A percentile compares a stretch with the other conserved stretches of the same genome.
phyloP scores from a whole-genome alignment of 139 green algal genomes.

The Chlamydomonas sp. region DNA sequence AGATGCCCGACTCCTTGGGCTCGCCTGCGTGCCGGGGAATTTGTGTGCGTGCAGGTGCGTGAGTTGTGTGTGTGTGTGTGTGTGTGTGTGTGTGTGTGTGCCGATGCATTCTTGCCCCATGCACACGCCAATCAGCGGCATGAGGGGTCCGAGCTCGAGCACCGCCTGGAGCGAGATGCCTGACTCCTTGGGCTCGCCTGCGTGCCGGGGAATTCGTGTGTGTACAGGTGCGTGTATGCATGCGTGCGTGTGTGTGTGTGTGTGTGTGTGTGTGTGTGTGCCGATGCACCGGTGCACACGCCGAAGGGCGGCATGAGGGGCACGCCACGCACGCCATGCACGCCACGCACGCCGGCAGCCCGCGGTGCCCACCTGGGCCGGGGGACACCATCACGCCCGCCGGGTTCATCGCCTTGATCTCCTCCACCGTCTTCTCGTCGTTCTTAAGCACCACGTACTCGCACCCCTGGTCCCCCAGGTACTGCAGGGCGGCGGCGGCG shows the following conservation, averaged over 20 bases:
- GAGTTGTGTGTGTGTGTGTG: not conserved
- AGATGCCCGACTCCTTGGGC: conserved; percentile 91
- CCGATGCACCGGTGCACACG: no score
- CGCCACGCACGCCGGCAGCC: no score
- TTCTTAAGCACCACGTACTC: conserved; percentile 92
- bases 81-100: conserved; percentile 6
- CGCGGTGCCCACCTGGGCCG: conserved; percentile 75
- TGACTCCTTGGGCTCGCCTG: conserved; percentile 80
- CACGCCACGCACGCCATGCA: no score
- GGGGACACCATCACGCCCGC: conserved; percentile 88
- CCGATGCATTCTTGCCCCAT: conserved; percentile 99
- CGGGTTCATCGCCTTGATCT: conserved; percentile 80
- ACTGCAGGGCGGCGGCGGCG: conserved; percentile 50
- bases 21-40: conserved; percentile 43
- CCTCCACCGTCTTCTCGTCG: conserved; percentile 88
- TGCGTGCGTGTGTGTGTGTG: not conserved
- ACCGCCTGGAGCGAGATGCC: conserved; percentile 91
- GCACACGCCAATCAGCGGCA: conserved; percentile 96
- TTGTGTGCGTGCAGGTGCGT: not conserved
- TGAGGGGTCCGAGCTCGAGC: conserved; percentile 61
- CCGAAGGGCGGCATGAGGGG: no score
- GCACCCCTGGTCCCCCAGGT: conserved; percentile 84
- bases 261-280: not conserved
- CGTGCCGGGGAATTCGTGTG: no score
- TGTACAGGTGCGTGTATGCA: no score